phyloP scores from a whole-genome alignment of 345 rosid genomes.

The Chamaenerion angustifolium region DNA sequence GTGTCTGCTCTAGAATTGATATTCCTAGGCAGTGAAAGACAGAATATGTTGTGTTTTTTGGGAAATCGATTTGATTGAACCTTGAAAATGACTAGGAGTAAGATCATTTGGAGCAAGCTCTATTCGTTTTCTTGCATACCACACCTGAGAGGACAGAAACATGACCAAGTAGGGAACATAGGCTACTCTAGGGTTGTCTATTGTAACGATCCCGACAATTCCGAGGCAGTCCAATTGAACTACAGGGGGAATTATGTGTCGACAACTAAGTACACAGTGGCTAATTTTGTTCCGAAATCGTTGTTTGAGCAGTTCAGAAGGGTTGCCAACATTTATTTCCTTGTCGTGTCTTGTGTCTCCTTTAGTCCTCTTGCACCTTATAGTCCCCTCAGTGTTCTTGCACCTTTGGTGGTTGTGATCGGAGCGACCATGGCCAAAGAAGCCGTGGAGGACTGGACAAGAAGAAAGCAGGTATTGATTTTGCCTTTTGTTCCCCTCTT shows the following conservation, averaged over 20 bases:
- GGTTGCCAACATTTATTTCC: conserved; percentile 83
- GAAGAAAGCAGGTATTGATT: conserved; percentile 53
- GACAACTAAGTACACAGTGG: conserved; percentile 61
- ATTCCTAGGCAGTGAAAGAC: no score
- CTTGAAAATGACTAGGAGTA: conserved; percentile 18
- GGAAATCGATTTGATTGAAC: no score
- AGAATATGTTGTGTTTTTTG: no score
- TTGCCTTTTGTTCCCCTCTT: not conserved
- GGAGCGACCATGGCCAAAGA: conserved; percentile 84
- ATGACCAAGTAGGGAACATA: conserved; percentile 46
- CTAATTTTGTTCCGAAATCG: conserved; percentile 83
- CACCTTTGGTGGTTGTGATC: conserved; percentile 64
- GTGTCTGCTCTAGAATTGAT: no score
- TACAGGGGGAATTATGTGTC: conserved; percentile 79
- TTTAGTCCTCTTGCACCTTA: conserved; percentile 87
- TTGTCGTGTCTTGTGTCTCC: conserved; percentile 75
- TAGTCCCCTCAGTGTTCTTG: conserved; percentile 50
- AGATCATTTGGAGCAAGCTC: conserved; percentile 36
- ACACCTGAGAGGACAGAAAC: conserved; percentile 23
- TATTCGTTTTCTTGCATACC: conserved; percentile 51
- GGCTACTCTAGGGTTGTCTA: conserved; percentile 78
- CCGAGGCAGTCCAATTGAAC: conserved; percentile 36
- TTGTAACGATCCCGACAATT: conserved; percentile 73
- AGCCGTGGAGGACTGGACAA: conserved; percentile 73
- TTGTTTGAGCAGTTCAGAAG: conserved; percentile 95